These are phyloP conservation scores for Candida tammaniensis DNA, from an alignment of 805 yeast genomes.

Conservation along the genomic window DNA sequence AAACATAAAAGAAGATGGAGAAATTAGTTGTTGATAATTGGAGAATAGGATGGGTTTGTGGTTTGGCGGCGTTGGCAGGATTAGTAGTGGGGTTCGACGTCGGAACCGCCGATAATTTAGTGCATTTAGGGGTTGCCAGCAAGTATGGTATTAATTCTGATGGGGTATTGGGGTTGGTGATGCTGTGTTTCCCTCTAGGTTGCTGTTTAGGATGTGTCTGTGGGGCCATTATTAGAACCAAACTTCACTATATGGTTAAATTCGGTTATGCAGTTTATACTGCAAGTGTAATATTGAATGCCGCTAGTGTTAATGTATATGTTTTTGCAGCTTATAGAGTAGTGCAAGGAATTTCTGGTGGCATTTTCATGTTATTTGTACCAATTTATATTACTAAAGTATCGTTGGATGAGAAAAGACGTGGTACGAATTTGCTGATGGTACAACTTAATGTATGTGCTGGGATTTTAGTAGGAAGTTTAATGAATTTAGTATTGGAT, in stretches of 20 bases:
- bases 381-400: slow-evolving; percentile 23
- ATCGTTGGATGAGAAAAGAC: slow-evolving; percentile 12
- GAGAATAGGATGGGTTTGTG: slow-evolving; percentile 6
- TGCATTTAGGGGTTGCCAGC: too few species aligned
- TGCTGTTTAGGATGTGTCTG: slow-evolving; percentile 16
- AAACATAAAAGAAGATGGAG: too few species aligned
- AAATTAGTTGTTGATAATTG: slow-evolving; percentile 7
- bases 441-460: slow-evolving; percentile 23
- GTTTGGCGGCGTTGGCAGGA: slow-evolving; percentile 7
- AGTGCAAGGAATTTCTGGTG: slow-evolving; percentile 22
- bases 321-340: slow-evolving; percentile 12
- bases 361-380: slow-evolving; percentile 20
- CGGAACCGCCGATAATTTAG: slow-evolving; percentile 12
- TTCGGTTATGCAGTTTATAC: slow-evolving; percentile 16
- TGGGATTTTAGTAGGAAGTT: slow-evolving; percentile 22
- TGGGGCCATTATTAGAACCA: slow-evolving; percentile 13
- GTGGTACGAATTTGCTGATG: slow-evolving; percentile 19
- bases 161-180: slow-evolving; percentile 10
- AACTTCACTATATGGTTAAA: slow-evolving; percentile 14
- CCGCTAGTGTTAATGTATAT: slow-evolving; percentile 3
- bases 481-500: slow-evolving; percentile 6
- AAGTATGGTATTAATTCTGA: too few species aligned
- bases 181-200: slow-evolving; percentile 21
- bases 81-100: slow-evolving; percentile 13
- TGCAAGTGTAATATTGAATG: slow-evolving; percentile 15